Evolutionary conservation across 2,329 filamentous ascomycete species (phyloP), one percentile per base, ranked within the genome.

Genomic region (Aspergillus aculeatinus): DNA sequence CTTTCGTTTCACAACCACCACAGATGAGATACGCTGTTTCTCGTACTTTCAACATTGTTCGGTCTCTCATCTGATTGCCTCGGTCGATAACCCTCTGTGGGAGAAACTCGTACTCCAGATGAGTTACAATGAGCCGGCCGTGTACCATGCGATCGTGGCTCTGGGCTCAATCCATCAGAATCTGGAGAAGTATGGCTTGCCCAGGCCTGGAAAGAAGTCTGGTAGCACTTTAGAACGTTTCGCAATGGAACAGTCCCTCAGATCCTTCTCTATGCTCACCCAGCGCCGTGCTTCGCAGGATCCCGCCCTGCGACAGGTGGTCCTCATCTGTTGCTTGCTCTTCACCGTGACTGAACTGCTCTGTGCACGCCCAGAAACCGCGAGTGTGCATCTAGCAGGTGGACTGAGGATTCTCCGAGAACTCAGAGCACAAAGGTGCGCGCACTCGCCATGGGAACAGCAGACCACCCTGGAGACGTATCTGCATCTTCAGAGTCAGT

Each of bases 1-100:
- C 12, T 48, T 35, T 16, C 11, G 35, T 19, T 58, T 51, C 44
- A 51, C 31, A 23, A 53, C 52, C 5, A 67, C 65, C 14, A 60
- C 55, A 9, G 64, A 67, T 48, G 66, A 68, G 55, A 50, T 51
- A 39, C 64, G 65, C 50, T 67, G 64, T 50, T 67, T 65, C 47
- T 61, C 64, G 7, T 66, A 61, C 50, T 68, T 67, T 29, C 57
- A 39, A 23, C n/a, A 55, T 48, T 51, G 35, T 31, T 62, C 65
- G 2, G 56, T 66, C 31, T 63, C 65, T 10, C 51, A 54, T 19
- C 48, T 68, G 5, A 58, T 49, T 3, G 55, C 19, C 31, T 63
- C 58, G 51, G 65, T 66, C 35, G 48, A 63, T 33, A 57, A 58
- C 27, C 47, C 51, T 9, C 50, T 67, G 2, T 63, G 61, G 61